These are phyloP conservation scores for Mucor saturninus DNA, from an alignment of 371 early-diverging fungal genomes.

Conservation along the genomic window DNA sequence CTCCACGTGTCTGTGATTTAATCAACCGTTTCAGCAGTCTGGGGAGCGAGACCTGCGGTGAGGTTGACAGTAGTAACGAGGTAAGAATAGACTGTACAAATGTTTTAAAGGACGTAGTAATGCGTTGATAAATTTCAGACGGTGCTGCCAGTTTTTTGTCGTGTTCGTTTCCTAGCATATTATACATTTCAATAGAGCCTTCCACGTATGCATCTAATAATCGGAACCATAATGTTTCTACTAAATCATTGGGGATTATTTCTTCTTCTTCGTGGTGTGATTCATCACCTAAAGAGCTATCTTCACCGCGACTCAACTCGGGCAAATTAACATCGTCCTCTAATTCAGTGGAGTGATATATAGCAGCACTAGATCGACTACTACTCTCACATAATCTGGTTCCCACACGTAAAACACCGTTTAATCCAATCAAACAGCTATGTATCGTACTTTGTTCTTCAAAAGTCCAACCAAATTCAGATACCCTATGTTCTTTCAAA, in stretches of 20 bases:
- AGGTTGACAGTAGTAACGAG: constrained; percentile 65
- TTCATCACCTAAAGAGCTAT: constrained; percentile 10
- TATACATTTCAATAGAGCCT: constrained; percentile 48
- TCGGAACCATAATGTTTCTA: constrained; percentile 72
- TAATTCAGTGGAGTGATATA: background rate
- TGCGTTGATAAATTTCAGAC: constrained; percentile 42
- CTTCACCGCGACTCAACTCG: constrained; percentile 21
- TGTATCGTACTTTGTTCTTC: constrained; percentile 59
- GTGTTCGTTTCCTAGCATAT: constrained; percentile 21
- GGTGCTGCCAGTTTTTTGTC: constrained; percentile 13
- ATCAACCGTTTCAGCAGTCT: constrained; percentile 68
- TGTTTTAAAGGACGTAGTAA: constrained; percentile 61
- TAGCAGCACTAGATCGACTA: constrained; percentile 34
- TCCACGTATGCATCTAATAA: constrained; percentile 69
- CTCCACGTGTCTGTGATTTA: constrained; percentile 59
- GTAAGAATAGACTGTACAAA: constrained; percentile 70
- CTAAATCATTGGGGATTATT: constrained; percentile 40
- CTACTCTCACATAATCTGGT: constrained; percentile 63
- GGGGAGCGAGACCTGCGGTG: constrained; percentile 72
- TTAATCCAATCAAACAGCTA: constrained; percentile 60
- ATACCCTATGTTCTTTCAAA: constrained; percentile 38
- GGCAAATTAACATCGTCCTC: constrained; percentile 20
- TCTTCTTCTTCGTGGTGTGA: constrained; percentile 18
- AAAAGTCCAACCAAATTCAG: constrained; percentile 50
- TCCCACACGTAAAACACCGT: constrained; percentile 66